These are phyloP conservation scores for Strigomonas oncopelti DNA, from an alignment of 208 protist genomes.

Conservation along the genomic window DNA sequence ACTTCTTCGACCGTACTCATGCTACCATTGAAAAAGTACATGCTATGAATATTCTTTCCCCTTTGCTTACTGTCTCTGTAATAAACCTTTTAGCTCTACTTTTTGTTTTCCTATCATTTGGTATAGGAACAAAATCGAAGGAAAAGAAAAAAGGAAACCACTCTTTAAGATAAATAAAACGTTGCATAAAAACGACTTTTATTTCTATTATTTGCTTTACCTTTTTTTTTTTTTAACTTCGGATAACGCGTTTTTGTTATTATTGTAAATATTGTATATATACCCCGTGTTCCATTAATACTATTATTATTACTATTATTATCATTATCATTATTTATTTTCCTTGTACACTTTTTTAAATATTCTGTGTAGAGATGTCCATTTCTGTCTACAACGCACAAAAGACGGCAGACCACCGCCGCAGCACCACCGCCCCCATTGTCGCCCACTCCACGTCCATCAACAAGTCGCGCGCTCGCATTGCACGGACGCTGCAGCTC, in stretches of 20 bases:
- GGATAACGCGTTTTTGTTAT: too few relatives aligned
- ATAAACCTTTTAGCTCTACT: background rate
- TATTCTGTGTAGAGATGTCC: background rate
- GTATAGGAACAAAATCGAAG: background rate
- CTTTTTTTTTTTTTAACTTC: background rate
- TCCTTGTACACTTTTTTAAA: background rate
- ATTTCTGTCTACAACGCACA: background rate
- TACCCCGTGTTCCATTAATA: background rate
- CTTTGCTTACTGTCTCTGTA: slow-evolving; percentile 7
- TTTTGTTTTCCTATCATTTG: slow-evolving; percentile 8
- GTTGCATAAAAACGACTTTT: too few relatives aligned
- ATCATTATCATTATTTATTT: background rate
- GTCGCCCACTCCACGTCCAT: slow-evolving; percentile 4
- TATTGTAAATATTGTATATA: too few relatives aligned
- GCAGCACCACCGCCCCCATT: background rate
- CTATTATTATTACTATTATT: background rate
- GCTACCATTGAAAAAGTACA: too few relatives aligned
- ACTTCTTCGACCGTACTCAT: too few relatives aligned
- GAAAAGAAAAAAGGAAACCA: slow-evolving; percentile 1
- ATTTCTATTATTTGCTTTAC: background rate
- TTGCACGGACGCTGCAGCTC: slow-evolving; percentile 37
- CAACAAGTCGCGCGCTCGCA: slow-evolving; percentile 38
- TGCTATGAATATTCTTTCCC: background rate
- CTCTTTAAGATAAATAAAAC: background rate
- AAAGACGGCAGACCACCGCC: background rate